Evolutionary conservation across 2,329 filamentous ascomycete species (phyloP).

Genomic region (Keithomyces neogunnii): DNA sequence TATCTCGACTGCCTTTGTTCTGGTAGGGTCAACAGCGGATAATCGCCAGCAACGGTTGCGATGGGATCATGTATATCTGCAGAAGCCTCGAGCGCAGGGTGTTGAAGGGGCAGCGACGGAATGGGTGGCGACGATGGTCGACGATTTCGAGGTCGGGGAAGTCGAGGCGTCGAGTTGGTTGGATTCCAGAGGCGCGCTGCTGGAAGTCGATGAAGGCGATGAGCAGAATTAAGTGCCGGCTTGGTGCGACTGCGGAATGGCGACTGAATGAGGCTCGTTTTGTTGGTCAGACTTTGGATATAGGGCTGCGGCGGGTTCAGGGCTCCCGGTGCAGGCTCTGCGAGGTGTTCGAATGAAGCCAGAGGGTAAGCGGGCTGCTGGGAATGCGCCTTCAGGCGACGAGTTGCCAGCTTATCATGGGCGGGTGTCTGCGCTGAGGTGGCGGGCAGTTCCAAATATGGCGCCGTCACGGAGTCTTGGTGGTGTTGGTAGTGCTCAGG

Average conservation of each 20-base stretch:
- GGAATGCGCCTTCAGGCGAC: constrained; percentile 20
- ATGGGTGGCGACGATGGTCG: constrained; percentile 46
- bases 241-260: constrained; percentile 36
- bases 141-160: constrained; percentile 27
- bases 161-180: constrained; percentile 48
- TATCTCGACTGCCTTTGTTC: constrained; percentile 41
- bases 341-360: background rate
- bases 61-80: constrained; percentile 27
- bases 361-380: constrained; percentile 22
- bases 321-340: background rate
- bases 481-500: constrained; percentile 34
- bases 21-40: constrained; percentile 41
- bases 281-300: background rate
- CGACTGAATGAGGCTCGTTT: constrained; percentile 8
- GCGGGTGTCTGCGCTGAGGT: constrained; percentile 16
- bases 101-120: constrained; percentile 40
- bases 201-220: constrained; percentile 30
- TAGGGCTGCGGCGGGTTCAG: constrained; percentile 2
- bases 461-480: constrained; percentile 40
- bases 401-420: constrained; percentile 20
- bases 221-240: constrained; percentile 9
- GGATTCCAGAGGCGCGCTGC: constrained; percentile 52
- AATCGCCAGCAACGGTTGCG: constrained; percentile 34
- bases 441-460: constrained; percentile 27
- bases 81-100: constrained; percentile 32